Evolutionary conservation across 768 basidiomycete genomes (phyloP).

Genomic region (Polyporus arcularius): DNA sequence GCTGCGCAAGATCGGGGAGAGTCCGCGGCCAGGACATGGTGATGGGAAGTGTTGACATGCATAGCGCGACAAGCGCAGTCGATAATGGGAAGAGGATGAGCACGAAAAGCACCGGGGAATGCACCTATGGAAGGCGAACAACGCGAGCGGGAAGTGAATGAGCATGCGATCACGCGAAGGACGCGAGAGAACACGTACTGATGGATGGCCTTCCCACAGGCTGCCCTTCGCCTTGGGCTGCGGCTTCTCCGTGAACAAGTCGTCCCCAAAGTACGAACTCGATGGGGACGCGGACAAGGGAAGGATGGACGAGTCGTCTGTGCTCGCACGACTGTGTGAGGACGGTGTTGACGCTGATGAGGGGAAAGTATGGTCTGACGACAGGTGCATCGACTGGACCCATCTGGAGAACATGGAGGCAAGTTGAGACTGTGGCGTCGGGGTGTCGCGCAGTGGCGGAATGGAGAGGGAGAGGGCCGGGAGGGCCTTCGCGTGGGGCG

Average conservation of each 20-base stretch:
- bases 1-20: conserved; percentile 69
- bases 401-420: conserved; percentile 50
- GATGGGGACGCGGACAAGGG: conserved; percentile 56
- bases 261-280: conserved; percentile 46
- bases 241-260: conserved; percentile 40
- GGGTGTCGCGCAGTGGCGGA: conserved; percentile 19
- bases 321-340: conserved; percentile 36
- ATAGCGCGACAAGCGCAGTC: conserved; percentile 49
- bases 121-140: conserved; percentile 36
- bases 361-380: conserved; percentile 38
- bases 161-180: conserved; percentile 15
- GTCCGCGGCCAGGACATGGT: conserved; percentile 77
- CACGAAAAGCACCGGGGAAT: conserved; percentile 68
- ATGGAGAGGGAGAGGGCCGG: conserved; percentile 38
- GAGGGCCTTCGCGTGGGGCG: conserved; percentile 7
- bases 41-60: conserved; percentile 62
- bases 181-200: conserved; percentile 33
- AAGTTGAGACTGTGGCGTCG: conserved; percentile 29
- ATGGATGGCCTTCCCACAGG: conserved; percentile 40
- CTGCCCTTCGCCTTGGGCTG: conserved; percentile 34
- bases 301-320: conserved; percentile 48
- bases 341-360: conserved; percentile 52
- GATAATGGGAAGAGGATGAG: conserved; percentile 72
- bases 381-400: conserved; percentile 53
- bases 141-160: conserved; percentile 16